Percentiles rank a stretch among this genome's conserved stretches.
Conservation (phyloP, 306 rosid genomes). For the Pueraria montana region DNA sequence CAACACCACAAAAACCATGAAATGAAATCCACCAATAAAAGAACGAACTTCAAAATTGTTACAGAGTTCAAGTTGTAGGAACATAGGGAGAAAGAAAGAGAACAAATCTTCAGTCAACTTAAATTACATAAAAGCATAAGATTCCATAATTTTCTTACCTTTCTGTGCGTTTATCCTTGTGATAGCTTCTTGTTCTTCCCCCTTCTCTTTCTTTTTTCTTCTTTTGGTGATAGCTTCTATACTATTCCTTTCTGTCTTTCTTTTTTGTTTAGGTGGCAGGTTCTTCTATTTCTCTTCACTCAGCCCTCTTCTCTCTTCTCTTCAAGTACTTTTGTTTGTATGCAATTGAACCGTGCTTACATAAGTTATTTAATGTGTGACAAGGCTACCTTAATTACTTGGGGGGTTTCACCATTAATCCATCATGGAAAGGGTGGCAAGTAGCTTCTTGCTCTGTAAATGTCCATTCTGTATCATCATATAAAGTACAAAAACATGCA, state of each 20-base stretch:
- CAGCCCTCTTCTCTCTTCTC: neutral
- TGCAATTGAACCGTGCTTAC: neutral
- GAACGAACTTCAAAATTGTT: neutral
- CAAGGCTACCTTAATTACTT: too few relatives aligned
- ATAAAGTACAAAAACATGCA: neutral
- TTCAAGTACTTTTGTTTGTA: neutral
- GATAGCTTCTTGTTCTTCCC: neutral
- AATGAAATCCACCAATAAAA: neutral
- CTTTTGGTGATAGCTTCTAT: neutral
- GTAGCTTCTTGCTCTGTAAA: neutral
- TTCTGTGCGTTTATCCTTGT: neutral
- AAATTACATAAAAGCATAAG: neutral
- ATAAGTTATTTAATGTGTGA: too few relatives aligned
- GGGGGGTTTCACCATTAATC: too few relatives aligned
- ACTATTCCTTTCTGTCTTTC: neutral
- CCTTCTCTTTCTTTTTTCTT: neutral
- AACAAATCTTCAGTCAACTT: neutral
- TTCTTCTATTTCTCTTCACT: neutral
- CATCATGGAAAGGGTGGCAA: neutral
- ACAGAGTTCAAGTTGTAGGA: neutral
- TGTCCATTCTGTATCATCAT: neutral
- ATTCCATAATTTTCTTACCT: neutral
- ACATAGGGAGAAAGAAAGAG: neutral
- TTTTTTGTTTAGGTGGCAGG: neutral
- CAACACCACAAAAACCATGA: neutral